Conservation (phyloP, 1,139 yeast species). For the Lodderomyces margitis region DNA sequence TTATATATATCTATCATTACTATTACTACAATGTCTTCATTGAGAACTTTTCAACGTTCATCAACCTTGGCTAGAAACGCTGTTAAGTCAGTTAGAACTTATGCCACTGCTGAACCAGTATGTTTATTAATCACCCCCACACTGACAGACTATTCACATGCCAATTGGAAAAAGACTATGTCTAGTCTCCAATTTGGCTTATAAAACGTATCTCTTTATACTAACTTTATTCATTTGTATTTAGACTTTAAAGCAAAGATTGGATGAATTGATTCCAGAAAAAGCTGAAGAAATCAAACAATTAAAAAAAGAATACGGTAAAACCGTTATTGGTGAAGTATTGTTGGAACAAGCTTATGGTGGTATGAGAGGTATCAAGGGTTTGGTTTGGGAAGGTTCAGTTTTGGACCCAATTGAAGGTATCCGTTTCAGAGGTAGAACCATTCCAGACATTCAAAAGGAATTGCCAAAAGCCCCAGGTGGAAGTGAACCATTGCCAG, state of each 20-base stretch:
- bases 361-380: conserved; percentile 99
- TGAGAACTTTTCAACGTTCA: conserved; percentile 41
- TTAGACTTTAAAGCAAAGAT: conserved; percentile 80
- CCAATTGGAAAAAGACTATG: no score
- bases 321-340: conserved; percentile 91
- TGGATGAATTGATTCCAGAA: conserved; percentile 88
- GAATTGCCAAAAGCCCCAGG: conserved; percentile 93
- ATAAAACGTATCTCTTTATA: no score
- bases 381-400: conserved; percentile 99
- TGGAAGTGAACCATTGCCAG: conserved; percentile 83
- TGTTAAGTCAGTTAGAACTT: conserved; percentile 38
- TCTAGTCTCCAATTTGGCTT: no score
- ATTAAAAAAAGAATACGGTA: conserved; percentile 85
- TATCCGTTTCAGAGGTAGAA: conserved; percentile 96
- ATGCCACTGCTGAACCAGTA: conserved; percentile 58
- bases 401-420: conserved; percentile 98
- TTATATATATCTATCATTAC: not conserved
- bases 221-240: not conserved
- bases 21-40: conserved; percentile 30
- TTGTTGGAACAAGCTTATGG: conserved; percentile 96
- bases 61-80: conserved; percentile 33
- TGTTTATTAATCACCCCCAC: no score
- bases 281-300: conserved; percentile 90
- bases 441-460: conserved; percentile 92
- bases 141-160: no score